Conservation (phyloP, 495 filamentous ascomycete species). For the Acidiella bohemica region DNA sequence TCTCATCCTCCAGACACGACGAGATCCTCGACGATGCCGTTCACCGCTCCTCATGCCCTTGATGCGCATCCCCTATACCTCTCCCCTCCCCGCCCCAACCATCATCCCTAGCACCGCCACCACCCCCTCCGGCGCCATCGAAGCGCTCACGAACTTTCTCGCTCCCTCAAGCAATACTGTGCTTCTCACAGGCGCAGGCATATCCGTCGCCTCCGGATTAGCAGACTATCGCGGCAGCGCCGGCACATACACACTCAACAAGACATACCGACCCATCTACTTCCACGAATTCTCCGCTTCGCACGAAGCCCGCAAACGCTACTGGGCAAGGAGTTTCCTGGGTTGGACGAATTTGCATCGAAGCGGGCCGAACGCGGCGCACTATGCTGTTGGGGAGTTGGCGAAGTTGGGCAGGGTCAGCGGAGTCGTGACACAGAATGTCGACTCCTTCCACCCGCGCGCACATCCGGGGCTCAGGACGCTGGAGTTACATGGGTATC, state of each 20-base stretch:
- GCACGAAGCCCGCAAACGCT: conserved; percentile 83
- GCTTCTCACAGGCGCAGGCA: conserved; percentile 82
- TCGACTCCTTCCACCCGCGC: conserved; percentile 77
- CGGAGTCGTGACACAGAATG: conserved; percentile 80
- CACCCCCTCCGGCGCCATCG: conserved; percentile 57
- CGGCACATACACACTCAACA: conserved; percentile 86
- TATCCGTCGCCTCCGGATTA: conserved; percentile 84
- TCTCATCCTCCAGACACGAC: too few relatives aligned
- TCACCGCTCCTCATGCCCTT: conserved; percentile 45
- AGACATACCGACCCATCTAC: conserved; percentile 80
- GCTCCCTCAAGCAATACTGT: conserved; percentile 43
- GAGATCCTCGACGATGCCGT: too few relatives aligned
- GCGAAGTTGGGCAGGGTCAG: conserved; percentile 57
- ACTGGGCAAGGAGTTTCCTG: conserved; percentile 91
- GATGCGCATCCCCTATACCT: conserved; percentile 84
- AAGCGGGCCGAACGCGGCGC: conserved; percentile 66
- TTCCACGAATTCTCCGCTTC: conserved; percentile 70
- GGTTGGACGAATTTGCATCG: conserved; percentile 73
- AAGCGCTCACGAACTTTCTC: conserved; percentile 64
- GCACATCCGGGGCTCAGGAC: conserved; percentile 65
- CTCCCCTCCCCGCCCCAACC: conserved; percentile 61
- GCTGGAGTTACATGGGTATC: conserved; percentile 80
- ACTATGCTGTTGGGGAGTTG: conserved; percentile 60
- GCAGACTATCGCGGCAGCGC: conserved; percentile 84
- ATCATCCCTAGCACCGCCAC: conserved; percentile 58